These are phyloP conservation scores for Trichosporon sp. DNA, from an alignment of 1,284 basidiomycete species.

Conservation along the genomic window DNA sequence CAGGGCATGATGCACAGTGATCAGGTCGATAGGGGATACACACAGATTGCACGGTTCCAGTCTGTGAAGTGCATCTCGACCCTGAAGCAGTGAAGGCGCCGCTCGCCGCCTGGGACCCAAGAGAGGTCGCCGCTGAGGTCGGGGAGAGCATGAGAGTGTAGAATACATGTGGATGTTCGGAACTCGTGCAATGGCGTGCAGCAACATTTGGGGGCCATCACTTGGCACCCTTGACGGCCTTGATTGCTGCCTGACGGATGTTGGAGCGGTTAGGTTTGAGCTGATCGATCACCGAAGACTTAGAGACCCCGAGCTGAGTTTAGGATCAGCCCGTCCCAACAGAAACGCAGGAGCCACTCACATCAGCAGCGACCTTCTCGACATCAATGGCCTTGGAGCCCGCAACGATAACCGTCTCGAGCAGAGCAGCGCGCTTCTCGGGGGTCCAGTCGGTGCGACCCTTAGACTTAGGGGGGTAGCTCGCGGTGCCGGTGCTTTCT, in stretches of 20 bases:
- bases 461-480: background rate
- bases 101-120: background rate
- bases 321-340: background rate
- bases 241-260: background rate
- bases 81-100: background rate
- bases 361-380: background rate
- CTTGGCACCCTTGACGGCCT: background rate
- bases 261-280: slow-evolving; percentile 8
- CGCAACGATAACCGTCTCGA: slow-evolving; percentile 2
- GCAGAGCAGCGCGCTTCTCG: slow-evolving; percentile 5
- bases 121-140: background rate
- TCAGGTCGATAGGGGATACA: background rate
- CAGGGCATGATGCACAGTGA: background rate
- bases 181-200: background rate
- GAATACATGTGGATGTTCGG: background rate
- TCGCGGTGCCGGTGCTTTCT: background rate
- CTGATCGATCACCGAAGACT: slow-evolving; percentile 4
- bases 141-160: background rate
- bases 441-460: background rate
- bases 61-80: background rate
- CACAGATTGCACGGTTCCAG: background rate
- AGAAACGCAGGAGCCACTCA: background rate
- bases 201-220: background rate
- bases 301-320: slow-evolving; percentile 8
- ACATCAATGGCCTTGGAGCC: background rate